Conservation (phyloP, 2,329 filamentous ascomycete genomes). For the Pleoardoris graminearum region DNA sequence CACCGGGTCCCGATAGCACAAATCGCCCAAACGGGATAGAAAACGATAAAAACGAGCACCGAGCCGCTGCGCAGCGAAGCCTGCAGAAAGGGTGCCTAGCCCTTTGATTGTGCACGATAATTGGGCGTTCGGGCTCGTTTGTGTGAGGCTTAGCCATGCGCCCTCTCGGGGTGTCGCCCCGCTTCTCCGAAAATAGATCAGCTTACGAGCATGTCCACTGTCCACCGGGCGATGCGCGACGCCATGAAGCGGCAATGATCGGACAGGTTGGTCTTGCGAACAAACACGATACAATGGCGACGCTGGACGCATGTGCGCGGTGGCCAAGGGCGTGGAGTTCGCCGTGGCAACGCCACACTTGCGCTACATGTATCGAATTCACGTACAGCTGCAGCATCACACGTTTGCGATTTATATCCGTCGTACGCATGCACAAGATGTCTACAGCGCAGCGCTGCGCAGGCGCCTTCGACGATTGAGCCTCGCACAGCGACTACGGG, state of each 20-base stretch:
- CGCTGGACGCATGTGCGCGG: background rate
- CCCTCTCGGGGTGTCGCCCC: background rate
- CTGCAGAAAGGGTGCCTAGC: background rate
- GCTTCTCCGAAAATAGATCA: constrained; percentile 3
- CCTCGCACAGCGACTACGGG: background rate
- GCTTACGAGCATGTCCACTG: background rate
- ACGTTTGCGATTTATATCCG: too few species aligned
- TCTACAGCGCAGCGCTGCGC: background rate
- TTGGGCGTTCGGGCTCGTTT: constrained; percentile 3
- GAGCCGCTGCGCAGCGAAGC: background rate
- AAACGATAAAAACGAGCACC: constrained; percentile 5
- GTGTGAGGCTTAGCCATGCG: background rate
- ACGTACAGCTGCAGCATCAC: background rate
- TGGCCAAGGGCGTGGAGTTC: background rate
- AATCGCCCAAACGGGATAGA: constrained; percentile 3
- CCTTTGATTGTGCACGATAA: background rate
- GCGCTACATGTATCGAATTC: background rate
- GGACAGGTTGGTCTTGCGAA: too few species aligned
- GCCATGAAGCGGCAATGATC: too few species aligned
- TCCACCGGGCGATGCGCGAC: too few species aligned
- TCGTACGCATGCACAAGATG: too few species aligned
- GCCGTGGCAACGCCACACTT: background rate
- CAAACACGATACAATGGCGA: background rate
- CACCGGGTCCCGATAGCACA: background rate
- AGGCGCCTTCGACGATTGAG: background rate